A percentile compares a stretch with the other conserved stretches of the same genome.
These are phyloP conservation scores for Caryopteris hybrid DNA, from an alignment of 305 asterid genomes.

Conservation along the genomic window DNA sequence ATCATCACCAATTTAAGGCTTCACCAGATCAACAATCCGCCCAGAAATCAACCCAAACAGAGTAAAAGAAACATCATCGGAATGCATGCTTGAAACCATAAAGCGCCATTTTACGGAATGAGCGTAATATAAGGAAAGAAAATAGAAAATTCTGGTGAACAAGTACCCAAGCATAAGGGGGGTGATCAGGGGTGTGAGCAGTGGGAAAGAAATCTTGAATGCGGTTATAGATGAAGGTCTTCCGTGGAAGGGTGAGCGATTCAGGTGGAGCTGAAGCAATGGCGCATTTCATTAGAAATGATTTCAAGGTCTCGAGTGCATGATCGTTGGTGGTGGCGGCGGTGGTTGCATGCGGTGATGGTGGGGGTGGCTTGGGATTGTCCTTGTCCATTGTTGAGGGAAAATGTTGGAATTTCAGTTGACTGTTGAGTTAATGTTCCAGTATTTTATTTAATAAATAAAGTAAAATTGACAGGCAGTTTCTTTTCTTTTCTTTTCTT, in stretches of 20 bases:
- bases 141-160: neutral
- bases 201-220: slow-evolving; percentile 32
- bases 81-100: too few relatives aligned
- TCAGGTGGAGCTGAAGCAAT: slow-evolving; percentile 22
- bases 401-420: neutral
- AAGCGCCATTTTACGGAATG: too few relatives aligned
- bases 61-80: neutral
- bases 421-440: neutral
- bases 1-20: neutral
- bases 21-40: neutral
- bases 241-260: slow-evolving; percentile 24
- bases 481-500: neutral
- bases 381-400: slow-evolving; percentile 20
- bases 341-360: slow-evolving; percentile 26
- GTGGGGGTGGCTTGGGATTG: slow-evolving; percentile 8
- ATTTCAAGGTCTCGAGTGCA: slow-evolving; percentile 27
- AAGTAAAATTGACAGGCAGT: neutral
- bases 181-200: slow-evolving; percentile 53
- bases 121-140: neutral
- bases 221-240: slow-evolving; percentile 27
- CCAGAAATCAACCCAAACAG: neutral
- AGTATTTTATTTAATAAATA: neutral
- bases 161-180: slow-evolving; percentile 55
- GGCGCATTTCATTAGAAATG: slow-evolving; percentile 30
- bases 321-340: slow-evolving; percentile 7